These are phyloP conservation scores for Calvatia gigantea DNA, from an alignment of 768 basidiomycete species.

Conservation along the genomic window DNA sequence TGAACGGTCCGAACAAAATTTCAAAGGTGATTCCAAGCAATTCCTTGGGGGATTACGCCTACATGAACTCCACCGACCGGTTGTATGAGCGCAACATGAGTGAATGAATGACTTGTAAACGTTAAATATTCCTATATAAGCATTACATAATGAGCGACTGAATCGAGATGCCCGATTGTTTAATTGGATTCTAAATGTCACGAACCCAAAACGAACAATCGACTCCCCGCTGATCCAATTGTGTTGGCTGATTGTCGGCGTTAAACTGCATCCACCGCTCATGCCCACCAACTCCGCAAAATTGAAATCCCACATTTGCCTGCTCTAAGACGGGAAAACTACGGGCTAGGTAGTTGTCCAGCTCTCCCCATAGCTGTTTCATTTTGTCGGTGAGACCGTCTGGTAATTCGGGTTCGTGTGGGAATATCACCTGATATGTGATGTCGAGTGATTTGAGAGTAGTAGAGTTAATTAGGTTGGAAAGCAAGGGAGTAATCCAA, in stretches of 20 bases:
- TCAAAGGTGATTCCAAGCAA: neutral
- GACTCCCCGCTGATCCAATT: constrained; percentile 2
- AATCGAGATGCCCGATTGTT: neutral
- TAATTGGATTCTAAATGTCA: constrained; percentile 6
- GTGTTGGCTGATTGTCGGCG: constrained; percentile 1
- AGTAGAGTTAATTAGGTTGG: neutral
- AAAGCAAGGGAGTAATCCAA: constrained; percentile 1
- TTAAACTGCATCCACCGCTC: constrained; percentile 9
- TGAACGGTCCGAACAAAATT: neutral
- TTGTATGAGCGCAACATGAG: neutral
- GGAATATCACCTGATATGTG: constrained; percentile 2
- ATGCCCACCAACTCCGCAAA: constrained; percentile 6
- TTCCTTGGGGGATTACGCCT: neutral
- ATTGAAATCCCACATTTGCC: constrained; percentile 6
- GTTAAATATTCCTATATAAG: too few species aligned
- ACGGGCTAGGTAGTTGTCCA: constrained; percentile 1
- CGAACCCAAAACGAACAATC: constrained; percentile 12
- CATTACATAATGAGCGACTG: neutral
- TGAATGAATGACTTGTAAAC: neutral
- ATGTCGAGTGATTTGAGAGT: constrained; percentile 1
- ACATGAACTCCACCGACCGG: neutral
- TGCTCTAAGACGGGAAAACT: neutral
- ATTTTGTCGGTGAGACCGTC: neutral
- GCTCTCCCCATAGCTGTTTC: constrained; percentile 2
- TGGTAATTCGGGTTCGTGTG: neutral